Evolutionary conservation across 2,329 filamentous ascomycete genomes (phyloP).

Genomic region (Penicillium sp.): DNA sequence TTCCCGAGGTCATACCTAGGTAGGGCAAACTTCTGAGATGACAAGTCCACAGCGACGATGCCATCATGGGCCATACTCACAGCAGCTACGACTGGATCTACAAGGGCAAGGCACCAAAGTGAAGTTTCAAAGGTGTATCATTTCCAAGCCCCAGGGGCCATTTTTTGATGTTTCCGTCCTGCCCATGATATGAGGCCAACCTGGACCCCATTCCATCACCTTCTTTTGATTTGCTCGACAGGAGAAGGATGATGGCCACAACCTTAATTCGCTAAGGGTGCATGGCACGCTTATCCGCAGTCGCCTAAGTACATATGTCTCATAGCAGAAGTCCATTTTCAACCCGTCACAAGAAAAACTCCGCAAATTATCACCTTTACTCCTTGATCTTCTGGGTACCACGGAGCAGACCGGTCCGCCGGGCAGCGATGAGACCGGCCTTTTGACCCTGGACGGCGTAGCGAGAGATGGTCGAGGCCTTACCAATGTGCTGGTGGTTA

Average conservation of each 20-base stretch:
- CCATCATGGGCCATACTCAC: too few species aligned
- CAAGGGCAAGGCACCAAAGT: conserved; percentile 9
- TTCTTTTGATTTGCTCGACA: conserved; percentile 29
- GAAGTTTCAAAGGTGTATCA: conserved; percentile 26
- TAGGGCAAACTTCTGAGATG: too few species aligned
- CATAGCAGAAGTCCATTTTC: conserved; percentile 39
- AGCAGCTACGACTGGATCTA: conserved; percentile 5
- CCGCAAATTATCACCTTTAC: conserved; percentile 57
- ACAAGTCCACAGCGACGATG: too few species aligned
- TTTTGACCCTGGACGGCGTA: conserved; percentile 98
- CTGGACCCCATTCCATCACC: conserved; percentile 25
- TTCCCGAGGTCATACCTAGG: too few species aligned
- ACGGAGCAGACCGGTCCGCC: conserved; percentile 98
- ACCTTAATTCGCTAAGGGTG: conserved; percentile 39
- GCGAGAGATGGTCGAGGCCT: conserved; percentile 98
- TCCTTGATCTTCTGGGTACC: conserved; percentile 99
- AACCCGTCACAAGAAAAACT: conserved; percentile 52
- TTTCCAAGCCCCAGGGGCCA: conserved; percentile 20
- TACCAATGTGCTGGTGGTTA: conserved; percentile 99
- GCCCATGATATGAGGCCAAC: conserved; percentile 22
- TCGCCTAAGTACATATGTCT: conserved; percentile 42
- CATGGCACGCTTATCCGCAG: conserved; percentile 35
- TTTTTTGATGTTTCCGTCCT: conserved; percentile 27
- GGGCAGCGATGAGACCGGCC: conserved; percentile 99
- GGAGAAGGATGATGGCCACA: conserved; percentile 35